Base-by-base conservation (phyloP, 768 basidiomycete species). In the Hygrocybe coccinea region DNA sequence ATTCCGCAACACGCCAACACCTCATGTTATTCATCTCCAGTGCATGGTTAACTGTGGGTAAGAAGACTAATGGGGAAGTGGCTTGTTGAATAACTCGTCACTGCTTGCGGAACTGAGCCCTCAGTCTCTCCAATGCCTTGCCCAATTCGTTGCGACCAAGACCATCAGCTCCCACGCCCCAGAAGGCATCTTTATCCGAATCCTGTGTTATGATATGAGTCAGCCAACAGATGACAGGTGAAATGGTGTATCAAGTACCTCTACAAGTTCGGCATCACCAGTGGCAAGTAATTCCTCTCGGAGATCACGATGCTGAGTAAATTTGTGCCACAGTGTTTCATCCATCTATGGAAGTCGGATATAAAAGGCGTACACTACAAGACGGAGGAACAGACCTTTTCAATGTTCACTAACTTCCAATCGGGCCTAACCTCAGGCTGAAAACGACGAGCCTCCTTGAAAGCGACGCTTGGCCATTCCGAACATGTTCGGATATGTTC, bases 141-240 rank as follows among this genome's bases (percentile, higher is more conserved):
- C 87, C 88, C 33, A 89, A 79, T 66, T 89, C 85, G 59, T 89
- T 89, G 38, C 82, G 79, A 19, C 87, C 87, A 62, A 75, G 71
- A 24, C 77, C 71, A 65, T 89, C 84, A 37, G 78, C 73, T 5
- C 87, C 87, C 57, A 82, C 68, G n/a, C 87, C 87, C 86, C 87
- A 89, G 68, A 88, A 88, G 38, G 85, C 75, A 66, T 89, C 87
- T 59, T 82, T 84, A 56, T 84, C 83, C n/a, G 85, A 87, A 63
- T 86, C 79, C 85, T 87, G 57, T 29, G 29, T 29, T 3, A 29
- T 29, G 8, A 8, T 29, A 29, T 29, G 29, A 8, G 29, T 29
- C 29, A 29, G 29, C 29, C 29, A 3, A 52, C 3, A 41, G 37
- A 36, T 25, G 36, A 56, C 38, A 56, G 49, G 35, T 7, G 50